Base-by-base conservation (phyloP, 352 stramenopile species). In the Phytophthora syringae region DNA sequence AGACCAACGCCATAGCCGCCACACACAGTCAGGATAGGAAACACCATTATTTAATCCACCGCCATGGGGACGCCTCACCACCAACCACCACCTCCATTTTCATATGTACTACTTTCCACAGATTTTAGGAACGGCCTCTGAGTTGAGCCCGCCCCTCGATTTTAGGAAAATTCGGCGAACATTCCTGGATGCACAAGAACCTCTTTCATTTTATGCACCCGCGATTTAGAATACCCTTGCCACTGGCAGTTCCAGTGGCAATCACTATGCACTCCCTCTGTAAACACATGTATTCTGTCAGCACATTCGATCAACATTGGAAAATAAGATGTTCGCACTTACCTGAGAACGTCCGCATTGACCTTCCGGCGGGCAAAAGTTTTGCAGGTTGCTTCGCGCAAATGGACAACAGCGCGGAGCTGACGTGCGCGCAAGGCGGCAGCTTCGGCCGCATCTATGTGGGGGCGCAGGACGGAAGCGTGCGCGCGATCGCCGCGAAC, bases 41-140 rank as follows among this genome's bases (percentile, higher is more conserved):
- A 32, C 40, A 63, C 30, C 40, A 72, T 59, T 77, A 77, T 77
- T 74, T 77, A 77, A 74, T 60, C 54, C 36, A 70, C 13, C 6
- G 30, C 7, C 27, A 63, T 24, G 36, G 30, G 49, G 43, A 62
- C n/a, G 52, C 21, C 42, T 57, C 44, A 28, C 51, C 44, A 55
- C 44, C 55, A 47, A 51, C 22, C 27, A 44, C 39, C 18, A 30
- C 22, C 21, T 53, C 39, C 20, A 25, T 13, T n/a, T 56, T 6
- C 30, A 36, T 57, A 42, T n/a, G n/a, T n/a, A n/a, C n/a, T n/a
- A 50, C 56, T 34, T 43, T 45, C 27, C 39, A 45, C 13, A 39
- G 22, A 65, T 65, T 48, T 49, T 34, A 49, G n/a, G 45, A 45
- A 65, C 12, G 25, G 40, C 2, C 13, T 13, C 22, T 21, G n/a